These are phyloP conservation scores for Chlamydomonas asymmetrica DNA, from an alignment of 139 green algal species.

Conservation along the genomic window DNA sequence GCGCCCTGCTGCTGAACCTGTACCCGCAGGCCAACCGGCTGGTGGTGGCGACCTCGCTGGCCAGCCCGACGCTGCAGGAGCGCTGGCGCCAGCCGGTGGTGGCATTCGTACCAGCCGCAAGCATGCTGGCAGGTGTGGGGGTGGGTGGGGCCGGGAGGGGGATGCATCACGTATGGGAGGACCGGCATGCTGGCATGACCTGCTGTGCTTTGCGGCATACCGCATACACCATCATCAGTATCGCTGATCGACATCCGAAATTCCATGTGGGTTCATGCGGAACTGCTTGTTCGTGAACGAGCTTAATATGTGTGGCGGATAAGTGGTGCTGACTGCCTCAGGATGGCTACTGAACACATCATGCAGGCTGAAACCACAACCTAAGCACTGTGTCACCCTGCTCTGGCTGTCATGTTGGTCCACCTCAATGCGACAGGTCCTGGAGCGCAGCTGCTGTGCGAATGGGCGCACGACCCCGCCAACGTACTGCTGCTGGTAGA, in stretches of 20 bases:
- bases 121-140: not conserved
- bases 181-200: not conserved
- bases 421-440: not conserved
- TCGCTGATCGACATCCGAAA: too few species aligned
- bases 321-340: too few species aligned
- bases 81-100: not conserved
- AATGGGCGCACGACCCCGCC: not conserved
- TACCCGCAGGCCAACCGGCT: slow-evolving; percentile 12
- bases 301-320: too few species aligned
- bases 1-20: too few species aligned
- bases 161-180: too few species aligned
- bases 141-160: not conserved
- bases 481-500: slow-evolving; percentile 8
- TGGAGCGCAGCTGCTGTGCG: slow-evolving; percentile 9
- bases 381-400: not conserved
- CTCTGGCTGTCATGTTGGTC: not conserved
- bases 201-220: not conserved
- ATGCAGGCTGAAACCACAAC: not conserved
- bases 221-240: not conserved
- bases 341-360: not conserved
- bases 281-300: too few species aligned
- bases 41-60: not conserved
- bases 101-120: slow-evolving; percentile 1
- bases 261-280: too few species aligned
- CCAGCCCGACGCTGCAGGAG: not conserved